Evolutionary conservation across 75 land plant species (phyloP), one percentile per base, ranked within the genome.

Genomic region (Pinus tabuliformis): DNA sequence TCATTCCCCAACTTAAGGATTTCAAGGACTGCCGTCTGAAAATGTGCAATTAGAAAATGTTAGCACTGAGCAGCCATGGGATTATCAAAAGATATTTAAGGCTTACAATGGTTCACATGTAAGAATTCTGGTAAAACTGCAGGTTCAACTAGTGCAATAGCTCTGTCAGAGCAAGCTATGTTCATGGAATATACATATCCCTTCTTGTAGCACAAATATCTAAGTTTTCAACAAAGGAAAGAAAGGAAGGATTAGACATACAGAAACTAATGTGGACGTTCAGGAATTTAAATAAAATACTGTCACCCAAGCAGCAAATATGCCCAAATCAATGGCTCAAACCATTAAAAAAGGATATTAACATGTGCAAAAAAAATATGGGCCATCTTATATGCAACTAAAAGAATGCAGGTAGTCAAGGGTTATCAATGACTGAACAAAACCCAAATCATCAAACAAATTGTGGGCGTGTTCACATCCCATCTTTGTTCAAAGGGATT

Each of bases 1-100:
- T 39, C 68, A 26, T 90, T 83, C 20, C 90, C 85, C n/a, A 73
- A 62, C 56, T 88, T 75, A 28, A 90, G 73, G 39, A 85, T 57
- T 49, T 88, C 86, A 30, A 83, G 75, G 5, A 85, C 80, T 18
- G 81, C 77, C 58, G 42, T 26, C 91, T 87, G 81, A 71, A 78
- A 60, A 20, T 63, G 68, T 20, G 59, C 59, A 60, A 62, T 33
- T 21, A n/a, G 11, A 61, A 17, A 74, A 20, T 59, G 18, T 28
- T 18, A 59, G 37, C 33, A 33, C 33, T 33, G 1, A 33, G 33
- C 75, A 59, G 28, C 26, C 68, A 74, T 28, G n/a, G 16, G 72
- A 4, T 14, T 56, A n/a, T n/a, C 9, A 26, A 66, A 20, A 22
- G 75, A 74, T 54, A 15, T 54, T 11, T 59, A 60, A 30, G 75